Base-by-base conservation (phyloP, 345 rosid species). In the Sisymbrium irio region DNA sequence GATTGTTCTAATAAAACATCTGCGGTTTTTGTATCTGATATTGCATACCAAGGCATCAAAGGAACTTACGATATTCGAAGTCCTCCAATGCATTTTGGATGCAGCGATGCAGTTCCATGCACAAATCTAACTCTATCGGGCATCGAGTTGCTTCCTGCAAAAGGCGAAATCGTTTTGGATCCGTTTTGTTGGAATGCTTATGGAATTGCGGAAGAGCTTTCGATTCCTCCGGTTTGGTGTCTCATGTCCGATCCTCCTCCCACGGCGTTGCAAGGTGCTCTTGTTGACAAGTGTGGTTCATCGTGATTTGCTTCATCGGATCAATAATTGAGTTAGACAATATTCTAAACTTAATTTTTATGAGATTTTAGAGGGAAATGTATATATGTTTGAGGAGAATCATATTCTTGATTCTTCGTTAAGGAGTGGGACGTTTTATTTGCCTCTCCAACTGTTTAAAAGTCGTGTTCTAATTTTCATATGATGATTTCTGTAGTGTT, bases 111-210 rank as follows among this genome's bases (percentile, higher is more conserved):
- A 0, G 77, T 89, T 4, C 98, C 98, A 0, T 94, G 98, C 81
- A 87, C 93, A 1, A 91, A 89, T 69, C 75, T 94, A 39, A 91
- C 93, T 0, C 81, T 94, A 2, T 85, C 95, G 0, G 97, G 84
- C 30, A 79, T 91, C 30, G 96, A 91, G 78, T 84, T 94, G 63
- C 85, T 94, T 42, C 98, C 97, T 1, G 93, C 96, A 3, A 68
- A 83, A 68, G 98, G 98, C 18, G 74, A 81, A 2, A 9, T 82
- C 5, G 83, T 89, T 20, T 37, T 17, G 58, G 87, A 85, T 75
- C 97, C 98, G 1, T 84, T 83, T 68, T 94, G 98, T 65, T 94
- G 96, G 97, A 94, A 91, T 75, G 97, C 96, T 58, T 94, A 94
- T 70, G 98, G 98, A 11, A 65, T 83, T 17, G 69, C 79, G 0